Evolutionary conservation across 371 early-diverging fungal species (phyloP).

Genomic region (Mucor racemosus): DNA sequence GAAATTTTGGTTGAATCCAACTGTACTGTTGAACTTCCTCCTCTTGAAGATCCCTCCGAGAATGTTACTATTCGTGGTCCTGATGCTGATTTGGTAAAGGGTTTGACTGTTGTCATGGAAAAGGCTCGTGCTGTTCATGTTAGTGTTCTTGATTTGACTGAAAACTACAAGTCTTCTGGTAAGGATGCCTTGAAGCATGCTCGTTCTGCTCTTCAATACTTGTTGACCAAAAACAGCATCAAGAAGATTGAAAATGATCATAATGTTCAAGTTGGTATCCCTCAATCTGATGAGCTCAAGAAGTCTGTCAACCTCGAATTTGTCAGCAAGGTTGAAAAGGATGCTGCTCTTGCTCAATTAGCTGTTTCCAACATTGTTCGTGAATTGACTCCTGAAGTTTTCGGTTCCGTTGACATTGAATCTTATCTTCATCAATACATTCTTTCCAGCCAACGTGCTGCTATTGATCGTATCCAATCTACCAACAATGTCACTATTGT

Average conservation of each 20-base stretch:
- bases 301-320: constrained; percentile 61
- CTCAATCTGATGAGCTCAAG: constrained; percentile 29
- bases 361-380: constrained; percentile 37
- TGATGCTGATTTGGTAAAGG: constrained; percentile 65
- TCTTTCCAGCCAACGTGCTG: constrained; percentile 79
- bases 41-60: constrained; percentile 71
- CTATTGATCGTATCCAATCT: constrained; percentile 70
- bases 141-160: constrained; percentile 56
- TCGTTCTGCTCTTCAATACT: constrained; percentile 64
- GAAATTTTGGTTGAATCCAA: constrained; percentile 82
- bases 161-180: constrained; percentile 50
- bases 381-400: constrained; percentile 58
- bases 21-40: constrained; percentile 84
- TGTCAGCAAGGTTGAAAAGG: constrained; percentile 60
- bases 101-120: constrained; percentile 76
- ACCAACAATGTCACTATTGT: constrained; percentile 72
- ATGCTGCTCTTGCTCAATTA: constrained; percentile 62
- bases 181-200: constrained; percentile 59
- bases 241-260: constrained; percentile 70
- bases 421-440: constrained; percentile 82
- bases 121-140: constrained; percentile 74
- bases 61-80: constrained; percentile 84
- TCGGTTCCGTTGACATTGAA: constrained; percentile 77
- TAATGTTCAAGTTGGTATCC: constrained; percentile 63
- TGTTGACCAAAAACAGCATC: constrained; percentile 60